These are phyloP conservation scores for Aureobasidium namibiae DNA, from an alignment of 2,329 filamentous ascomycete genomes.

Conservation along the genomic window DNA sequence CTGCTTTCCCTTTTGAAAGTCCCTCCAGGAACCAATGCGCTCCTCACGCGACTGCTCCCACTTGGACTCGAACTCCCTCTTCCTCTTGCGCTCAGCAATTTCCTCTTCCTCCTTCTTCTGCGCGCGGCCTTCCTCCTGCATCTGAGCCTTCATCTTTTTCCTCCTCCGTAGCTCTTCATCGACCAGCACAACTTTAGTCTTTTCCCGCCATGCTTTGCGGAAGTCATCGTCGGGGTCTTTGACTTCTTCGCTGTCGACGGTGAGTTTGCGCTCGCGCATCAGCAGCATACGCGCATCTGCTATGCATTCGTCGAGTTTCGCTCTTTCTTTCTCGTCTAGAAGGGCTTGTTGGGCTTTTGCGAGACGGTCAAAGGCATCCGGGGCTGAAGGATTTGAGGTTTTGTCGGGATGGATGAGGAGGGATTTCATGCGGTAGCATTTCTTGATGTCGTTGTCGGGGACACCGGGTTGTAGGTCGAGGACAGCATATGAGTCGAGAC, in stretches of 20 bases:
- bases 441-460: conserved; percentile 91
- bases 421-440: conserved; percentile 92
- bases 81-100: conserved; percentile 51
- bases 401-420: conserved; percentile 98
- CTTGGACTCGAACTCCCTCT: conserved; percentile 81
- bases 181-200: conserved; percentile 80
- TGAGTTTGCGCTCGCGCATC: conserved; percentile 91
- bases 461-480: conserved; percentile 93
- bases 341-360: conserved; percentile 90
- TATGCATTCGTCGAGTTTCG: conserved; percentile 84
- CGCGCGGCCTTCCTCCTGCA: conserved; percentile 92
- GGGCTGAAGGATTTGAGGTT: conserved; percentile 79
- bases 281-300: conserved; percentile 91
- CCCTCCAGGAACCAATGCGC: conserved; percentile 87
- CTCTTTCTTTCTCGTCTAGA: conserved; percentile 88
- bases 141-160: conserved; percentile 81
- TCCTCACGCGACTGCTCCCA: conserved; percentile 92
- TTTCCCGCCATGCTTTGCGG: conserved; percentile 77
- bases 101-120: conserved; percentile 82
- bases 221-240: conserved; percentile 66
- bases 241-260: conserved; percentile 76
- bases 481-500: conserved; percentile 78
- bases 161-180: conserved; percentile 83
- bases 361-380: conserved; percentile 91
- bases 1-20: conserved; percentile 65